Evolutionary conservation across 306 rosid genomes (phyloP).

Genomic region (Urtica urens): DNA sequence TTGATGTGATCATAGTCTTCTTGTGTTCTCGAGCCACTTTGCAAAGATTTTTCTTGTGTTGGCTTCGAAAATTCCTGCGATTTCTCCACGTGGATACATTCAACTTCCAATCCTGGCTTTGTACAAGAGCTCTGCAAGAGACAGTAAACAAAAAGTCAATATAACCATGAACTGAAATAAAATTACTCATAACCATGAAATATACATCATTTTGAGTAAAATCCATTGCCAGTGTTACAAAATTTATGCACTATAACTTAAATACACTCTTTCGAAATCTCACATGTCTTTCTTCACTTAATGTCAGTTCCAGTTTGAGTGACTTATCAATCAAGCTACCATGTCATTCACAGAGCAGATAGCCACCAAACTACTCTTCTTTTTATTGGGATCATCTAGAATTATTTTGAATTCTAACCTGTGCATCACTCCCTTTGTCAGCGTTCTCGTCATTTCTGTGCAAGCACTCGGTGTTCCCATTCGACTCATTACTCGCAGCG

Average conservation of each 20-base stretch:
- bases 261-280: background rate
- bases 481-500: slow-evolving; percentile 57
- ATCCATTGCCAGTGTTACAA: slow-evolving; percentile 7
- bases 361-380: slow-evolving; percentile 4
- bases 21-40: slow-evolving; percentile 30
- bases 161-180: slow-evolving; percentile 21
- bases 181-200: slow-evolving; percentile 15
- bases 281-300: background rate
- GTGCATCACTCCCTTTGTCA: slow-evolving; percentile 85
- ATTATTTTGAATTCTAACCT: slow-evolving; percentile 43
- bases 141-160: slow-evolving; percentile 29
- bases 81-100: slow-evolving; percentile 33
- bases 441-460: slow-evolving; percentile 46
- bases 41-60: slow-evolving; percentile 27
- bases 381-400: background rate
- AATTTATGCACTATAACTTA: background rate
- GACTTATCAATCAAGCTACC: background rate
- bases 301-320: background rate
- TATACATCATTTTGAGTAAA: background rate
- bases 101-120: slow-evolving; percentile 70
- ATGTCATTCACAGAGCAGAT: background rate
- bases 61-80: slow-evolving; percentile 37
- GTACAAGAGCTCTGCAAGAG: slow-evolving; percentile 88
- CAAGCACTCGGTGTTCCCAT: slow-evolving; percentile 39
- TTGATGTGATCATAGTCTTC: slow-evolving; percentile 31